Evolutionary conservation across 768 basidiomycete species (phyloP).

Genomic region (Suillus clintonianus): DNA sequence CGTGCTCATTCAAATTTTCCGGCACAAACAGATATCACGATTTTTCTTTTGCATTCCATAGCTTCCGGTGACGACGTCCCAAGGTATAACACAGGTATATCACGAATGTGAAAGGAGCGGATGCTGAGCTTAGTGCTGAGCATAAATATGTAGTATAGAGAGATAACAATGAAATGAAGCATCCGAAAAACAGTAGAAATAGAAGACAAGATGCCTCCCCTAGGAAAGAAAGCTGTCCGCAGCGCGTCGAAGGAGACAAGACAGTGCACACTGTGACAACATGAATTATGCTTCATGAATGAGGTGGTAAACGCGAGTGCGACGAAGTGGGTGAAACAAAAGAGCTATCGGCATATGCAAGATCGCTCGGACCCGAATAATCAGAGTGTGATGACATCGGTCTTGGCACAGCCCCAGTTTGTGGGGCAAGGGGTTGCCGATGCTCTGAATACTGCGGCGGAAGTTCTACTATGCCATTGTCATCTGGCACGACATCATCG

Average conservation of each 20-base stretch:
- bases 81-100: not conserved
- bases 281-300: conserved; percentile 5
- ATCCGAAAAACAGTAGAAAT: not conserved
- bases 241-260: not conserved
- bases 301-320: conserved; percentile 12
- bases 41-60: not conserved
- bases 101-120: conserved; percentile 5
- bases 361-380: conserved; percentile 6
- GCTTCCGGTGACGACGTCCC: not conserved
- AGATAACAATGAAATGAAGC: not conserved
- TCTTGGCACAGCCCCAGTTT: conserved; percentile 7
- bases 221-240: conserved; percentile 2
- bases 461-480: conserved; percentile 65
- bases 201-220: not conserved
- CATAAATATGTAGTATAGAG: conserved; percentile 7
- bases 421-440: conserved; percentile 25
- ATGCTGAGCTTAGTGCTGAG: conserved; percentile 3
- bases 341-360: conserved; percentile 15
- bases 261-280: not conserved
- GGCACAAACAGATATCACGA: not conserved
- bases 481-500: conserved; percentile 53
- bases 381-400: conserved; percentile 14
- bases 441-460: conserved; percentile 72
- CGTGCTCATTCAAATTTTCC: not conserved
- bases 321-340: conserved; percentile 5